Evolutionary conservation across 108 stramenopile species (phyloP), one percentile per base, ranked within the genome.

Genomic region (Mediolabrus comicus): DNA sequence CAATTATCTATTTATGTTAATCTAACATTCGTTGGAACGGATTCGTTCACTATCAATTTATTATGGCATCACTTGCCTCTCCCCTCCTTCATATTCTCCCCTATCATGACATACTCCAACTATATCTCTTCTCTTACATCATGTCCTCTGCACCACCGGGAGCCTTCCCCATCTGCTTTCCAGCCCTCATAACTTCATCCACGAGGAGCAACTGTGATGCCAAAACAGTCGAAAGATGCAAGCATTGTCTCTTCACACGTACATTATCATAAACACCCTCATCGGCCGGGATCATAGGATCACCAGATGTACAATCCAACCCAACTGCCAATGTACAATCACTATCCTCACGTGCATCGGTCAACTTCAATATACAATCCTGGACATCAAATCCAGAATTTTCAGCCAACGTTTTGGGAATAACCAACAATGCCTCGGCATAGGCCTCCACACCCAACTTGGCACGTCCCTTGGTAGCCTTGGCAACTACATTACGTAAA

Each of bases 101-200:
- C n/a, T n/a, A n/a, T n/a, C n/a, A n/a, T n/a, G n/a, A 6, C 33
- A 3, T 33, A 3, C 22, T 24, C 22, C 10, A 38, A 38, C 36
- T 22, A n/a, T 24, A 49, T 49, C n/a, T n/a, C n/a, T n/a, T 22
- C 46, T 17, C 22, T 49, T 49, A 49, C 46, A 49, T 49, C 46
- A 49, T 49, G 46, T 72, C 85, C 11, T 52, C 83, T 10, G 60
- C 75, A 9, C 73, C 87, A 32, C 62, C 85, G 17, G 86, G 74
- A 58, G 36, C 69, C 46, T 76, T 93, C 9, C 98, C 98, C 97
- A 97, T 97, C 82, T 95, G 91, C 71, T 96, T 97, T 19, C 99
- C 99, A 6, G 99, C 99, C 57, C 95, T 85, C 95, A 99, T 97
- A 31, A 99, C 98, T 75, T 98, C 98, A 76, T 99, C 99, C 3